Evolutionary conservation across 768 basidiomycete genomes (phyloP).

Genomic region (Neoboletus magnificus): DNA sequence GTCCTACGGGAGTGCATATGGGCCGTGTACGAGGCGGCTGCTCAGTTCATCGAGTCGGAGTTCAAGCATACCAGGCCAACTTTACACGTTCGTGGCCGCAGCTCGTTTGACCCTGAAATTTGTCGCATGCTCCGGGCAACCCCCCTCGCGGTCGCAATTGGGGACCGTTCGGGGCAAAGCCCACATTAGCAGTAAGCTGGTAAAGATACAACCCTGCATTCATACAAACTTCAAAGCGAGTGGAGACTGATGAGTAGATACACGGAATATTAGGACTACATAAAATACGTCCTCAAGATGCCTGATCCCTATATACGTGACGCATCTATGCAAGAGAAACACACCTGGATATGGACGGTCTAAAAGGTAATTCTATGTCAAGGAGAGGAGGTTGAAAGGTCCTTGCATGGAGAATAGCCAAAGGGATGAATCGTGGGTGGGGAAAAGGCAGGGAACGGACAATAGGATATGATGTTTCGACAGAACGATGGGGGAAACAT

Average conservation of each 20-base stretch:
- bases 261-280: conserved; percentile 31
- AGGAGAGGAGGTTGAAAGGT: conserved; percentile 1
- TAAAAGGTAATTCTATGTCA: conserved; percentile 24
- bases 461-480: conserved; percentile 22
- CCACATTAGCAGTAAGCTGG: background rate
- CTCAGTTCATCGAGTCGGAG: conserved; percentile 11
- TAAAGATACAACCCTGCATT: conserved; percentile 18
- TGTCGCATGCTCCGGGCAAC: background rate
- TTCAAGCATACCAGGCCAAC: background rate
- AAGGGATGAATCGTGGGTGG: conserved; percentile 4
- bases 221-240: conserved; percentile 16
- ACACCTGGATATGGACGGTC: conserved; percentile 14
- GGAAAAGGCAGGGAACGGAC: background rate
- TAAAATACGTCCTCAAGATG: conserved; percentile 37
- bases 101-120: background rate
- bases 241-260: conserved; percentile 22
- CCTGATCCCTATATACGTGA: conserved; percentile 31
- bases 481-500: conserved; percentile 5
- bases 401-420: conserved; percentile 9
- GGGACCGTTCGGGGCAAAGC: background rate
- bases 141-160: background rate
- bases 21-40: background rate
- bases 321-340: conserved; percentile 27
- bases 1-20: conserved; percentile 12
- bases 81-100: background rate